Conservation (phyloP, 257 asterid species). For the Fraxinus quadrangulata region DNA sequence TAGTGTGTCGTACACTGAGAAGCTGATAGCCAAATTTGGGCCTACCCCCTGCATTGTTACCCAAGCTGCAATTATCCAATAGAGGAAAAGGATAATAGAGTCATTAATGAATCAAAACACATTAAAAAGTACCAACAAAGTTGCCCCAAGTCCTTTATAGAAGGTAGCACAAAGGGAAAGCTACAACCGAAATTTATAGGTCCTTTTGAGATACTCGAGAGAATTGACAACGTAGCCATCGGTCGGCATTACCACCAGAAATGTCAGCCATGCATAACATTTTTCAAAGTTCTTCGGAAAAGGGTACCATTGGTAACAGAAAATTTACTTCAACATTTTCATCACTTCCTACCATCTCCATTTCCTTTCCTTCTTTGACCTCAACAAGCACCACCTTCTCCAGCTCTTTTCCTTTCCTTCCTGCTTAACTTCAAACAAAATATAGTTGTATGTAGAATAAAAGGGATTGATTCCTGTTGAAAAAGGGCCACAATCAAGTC, state of each 20-base stretch:
- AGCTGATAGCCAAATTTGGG: slow-evolving; percentile 83
- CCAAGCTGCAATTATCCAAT: slow-evolving; percentile 31
- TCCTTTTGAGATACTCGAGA: no score
- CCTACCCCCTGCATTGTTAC: slow-evolving; percentile 68
- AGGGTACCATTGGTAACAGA: not conserved
- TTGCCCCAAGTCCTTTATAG: slow-evolving; percentile 90
- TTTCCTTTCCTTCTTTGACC: not conserved
- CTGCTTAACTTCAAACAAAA: not conserved
- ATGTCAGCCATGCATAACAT: no score
- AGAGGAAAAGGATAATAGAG: slow-evolving; percentile 14
- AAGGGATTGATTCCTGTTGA: slow-evolving; percentile 2
- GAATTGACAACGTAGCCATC: no score
- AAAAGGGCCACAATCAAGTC: not conserved
- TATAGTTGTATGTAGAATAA: slow-evolving; percentile 4
- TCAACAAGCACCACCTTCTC: not conserved
- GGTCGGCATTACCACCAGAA: no score
- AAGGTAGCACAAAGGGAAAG: no score
- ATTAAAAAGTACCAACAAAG: slow-evolving; percentile 60
- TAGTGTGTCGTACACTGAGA: slow-evolving; percentile 75
- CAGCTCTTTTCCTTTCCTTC: slow-evolving; percentile 5
- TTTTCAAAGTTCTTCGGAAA: no score
- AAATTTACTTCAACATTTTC: not conserved
- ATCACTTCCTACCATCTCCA: not conserved
- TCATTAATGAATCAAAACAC: not conserved
- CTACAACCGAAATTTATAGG: no score